phyloP scores from a whole-genome alignment of 2,329 filamentous ascomycete species.

The Capronia epimyces region DNA sequence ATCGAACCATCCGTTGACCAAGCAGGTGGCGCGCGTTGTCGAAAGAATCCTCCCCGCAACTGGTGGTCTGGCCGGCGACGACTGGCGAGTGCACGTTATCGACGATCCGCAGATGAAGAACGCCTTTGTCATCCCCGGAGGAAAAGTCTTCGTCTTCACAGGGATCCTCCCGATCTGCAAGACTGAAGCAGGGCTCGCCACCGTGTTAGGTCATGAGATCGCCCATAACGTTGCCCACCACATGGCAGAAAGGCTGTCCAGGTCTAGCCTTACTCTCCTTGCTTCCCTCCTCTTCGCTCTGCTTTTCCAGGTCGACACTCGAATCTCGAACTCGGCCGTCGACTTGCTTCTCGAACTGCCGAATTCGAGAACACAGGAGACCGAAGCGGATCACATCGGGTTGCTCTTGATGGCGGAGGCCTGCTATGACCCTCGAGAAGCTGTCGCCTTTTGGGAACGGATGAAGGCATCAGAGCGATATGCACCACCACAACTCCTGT shows the following conservation, averaged over 20 bases:
- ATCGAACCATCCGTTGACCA: slow-evolving; percentile 44
- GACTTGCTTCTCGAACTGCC: slow-evolving; percentile 50
- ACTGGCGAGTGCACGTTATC: slow-evolving; percentile 58
- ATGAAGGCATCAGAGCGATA: slow-evolving; percentile 45
- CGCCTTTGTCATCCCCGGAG: slow-evolving; percentile 59
- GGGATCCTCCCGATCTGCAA: slow-evolving; percentile 55
- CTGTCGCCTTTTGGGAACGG: slow-evolving; percentile 49
- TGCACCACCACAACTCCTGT: slow-evolving; percentile 52
- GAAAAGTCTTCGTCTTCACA: slow-evolving; percentile 61
- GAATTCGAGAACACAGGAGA: slow-evolving; percentile 54
- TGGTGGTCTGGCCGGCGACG: slow-evolving; percentile 37
- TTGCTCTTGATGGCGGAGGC: slow-evolving; percentile 57
- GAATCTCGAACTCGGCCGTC: slow-evolving; percentile 39
- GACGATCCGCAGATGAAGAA: slow-evolving; percentile 48
- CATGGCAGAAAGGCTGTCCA: slow-evolving; percentile 51
- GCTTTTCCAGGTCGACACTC: slow-evolving; percentile 39
- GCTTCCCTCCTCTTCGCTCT: slow-evolving; percentile 32
- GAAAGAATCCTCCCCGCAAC: slow-evolving; percentile 50
- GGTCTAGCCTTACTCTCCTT: slow-evolving; percentile 32
- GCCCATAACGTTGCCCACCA: slow-evolving; percentile 58
- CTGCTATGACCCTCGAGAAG: slow-evolving; percentile 55
- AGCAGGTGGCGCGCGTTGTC: slow-evolving; percentile 49
- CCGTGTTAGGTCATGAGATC: slow-evolving; percentile 60
- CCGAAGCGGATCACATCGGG: slow-evolving; percentile 59
- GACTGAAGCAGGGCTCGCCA: slow-evolving; percentile 55